These are phyloP conservation scores for Urochloa ruziziensis DNA, from an alignment of 176 grass and related monocot species.

Conservation along the genomic window DNA sequence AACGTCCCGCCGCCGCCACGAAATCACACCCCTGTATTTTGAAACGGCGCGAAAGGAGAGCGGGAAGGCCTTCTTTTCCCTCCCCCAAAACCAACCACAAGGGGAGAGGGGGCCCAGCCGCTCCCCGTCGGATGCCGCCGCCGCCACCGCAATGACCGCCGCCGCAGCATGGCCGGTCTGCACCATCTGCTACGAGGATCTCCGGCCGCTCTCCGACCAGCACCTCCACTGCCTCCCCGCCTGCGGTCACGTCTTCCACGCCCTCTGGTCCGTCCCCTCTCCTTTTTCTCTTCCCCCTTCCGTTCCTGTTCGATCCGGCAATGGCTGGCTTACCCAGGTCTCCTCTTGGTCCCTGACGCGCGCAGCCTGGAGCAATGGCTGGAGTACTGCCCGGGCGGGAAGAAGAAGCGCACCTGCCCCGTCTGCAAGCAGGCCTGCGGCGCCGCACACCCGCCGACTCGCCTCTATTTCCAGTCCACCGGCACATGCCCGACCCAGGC, in stretches of 20 bases:
- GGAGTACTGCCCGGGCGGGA: conserved; percentile 80
- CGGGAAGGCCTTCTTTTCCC: neutral
- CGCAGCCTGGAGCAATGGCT: conserved; percentile 91
- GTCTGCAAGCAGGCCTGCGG: conserved; percentile 86
- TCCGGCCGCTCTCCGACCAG: conserved; percentile 69
- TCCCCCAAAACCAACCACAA: conserved; percentile 21
- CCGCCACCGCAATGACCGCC: conserved; percentile 29
- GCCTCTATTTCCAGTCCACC: conserved; percentile 90
- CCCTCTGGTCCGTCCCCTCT: conserved; percentile 61
- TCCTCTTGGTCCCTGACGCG: neutral
- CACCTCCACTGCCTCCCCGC: conserved; percentile 73
- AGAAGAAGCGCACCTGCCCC: conserved; percentile 83
- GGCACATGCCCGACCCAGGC: conserved; percentile 28
- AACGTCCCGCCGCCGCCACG: conserved; percentile 3
- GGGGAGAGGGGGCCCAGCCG: neutral
- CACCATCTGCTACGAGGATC: conserved; percentile 96
- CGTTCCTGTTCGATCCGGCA: neutral
- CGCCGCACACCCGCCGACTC: conserved; percentile 50
- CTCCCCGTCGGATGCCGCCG: conserved; percentile 20
- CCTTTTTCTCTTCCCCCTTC: neutral
- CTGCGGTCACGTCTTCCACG: conserved; percentile 98
- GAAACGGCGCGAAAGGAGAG: conserved; percentile 30
- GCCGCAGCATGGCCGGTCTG: conserved; percentile 75
- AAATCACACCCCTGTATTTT: neutral
- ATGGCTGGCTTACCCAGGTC: neutral